Base-by-base conservation (phyloP, 1,139 yeast genomes). In the Scheffersomyces insectosa region DNA sequence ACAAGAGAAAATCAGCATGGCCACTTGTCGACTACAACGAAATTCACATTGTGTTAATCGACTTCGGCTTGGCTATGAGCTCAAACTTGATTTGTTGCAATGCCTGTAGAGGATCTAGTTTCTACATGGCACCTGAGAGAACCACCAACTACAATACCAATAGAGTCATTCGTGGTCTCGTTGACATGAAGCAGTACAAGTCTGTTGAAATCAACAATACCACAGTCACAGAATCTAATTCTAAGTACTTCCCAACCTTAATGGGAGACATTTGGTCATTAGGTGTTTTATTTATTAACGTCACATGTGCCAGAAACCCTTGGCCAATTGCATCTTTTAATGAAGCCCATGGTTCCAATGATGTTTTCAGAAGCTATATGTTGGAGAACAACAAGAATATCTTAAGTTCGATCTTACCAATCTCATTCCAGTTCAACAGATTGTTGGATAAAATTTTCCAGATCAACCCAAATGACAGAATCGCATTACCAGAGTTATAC, bases 61-160 rank as follows among this genome's bases (percentile, higher is more conserved):
- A 90, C 64, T 90, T 90, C 57, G 97, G 97, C 2, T 72, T 90
- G 23, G 89, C 96, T 12, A 80, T 90, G 49, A 73, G 76, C 45
- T 75, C 81, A 5, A 67, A 75, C 39, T 67, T 67, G 44, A 79
- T 85, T 42, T 79, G 84, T 43, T 81, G 88, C 48, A 87, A 86
- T 55, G 82, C 84, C 34, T 89, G 96, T 50, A 79, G 96, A 47
- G 97, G 97, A 0, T 85, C 95, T 5, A 79, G 88, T 29, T 90
- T 87, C 63, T 90, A 90, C 67, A 90, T 90, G 97, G 88, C 97
- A 0, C 97, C 97, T 5, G 97, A 89, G 64, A 73, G 95, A 59
- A 72, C 86, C 16, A 77, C 75, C 45, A 79, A 79, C 47, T 73
- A 60, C 53, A 66, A 64, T 46, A 67, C 72, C 35, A 66, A 62